Base-by-base conservation (phyloP, 306 rosid genomes). In the Lithocarpus polystachyus region DNA sequence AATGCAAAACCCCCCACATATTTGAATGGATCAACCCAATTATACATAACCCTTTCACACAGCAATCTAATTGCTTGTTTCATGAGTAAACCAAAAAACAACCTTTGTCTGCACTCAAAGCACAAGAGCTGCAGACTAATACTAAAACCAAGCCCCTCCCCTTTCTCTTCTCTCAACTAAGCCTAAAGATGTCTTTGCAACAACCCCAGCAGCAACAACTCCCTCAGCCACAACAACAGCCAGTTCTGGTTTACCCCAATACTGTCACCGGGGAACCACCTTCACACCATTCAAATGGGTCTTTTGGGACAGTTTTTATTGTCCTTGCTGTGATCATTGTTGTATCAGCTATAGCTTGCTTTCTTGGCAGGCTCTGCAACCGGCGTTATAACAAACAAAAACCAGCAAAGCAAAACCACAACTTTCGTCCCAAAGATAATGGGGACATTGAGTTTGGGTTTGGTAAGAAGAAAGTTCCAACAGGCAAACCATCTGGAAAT, bases 251-350 rank as follows among this genome's bases (percentile, higher is more conserved):
- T 73, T 94, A 92, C 65, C 99, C 99, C 4, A 68, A 82, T 79
- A 86, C 83, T 19, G 78, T 75, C 20, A 84, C 88, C 37, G 80
- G 82, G 9, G 89, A 84, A 26, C 84, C 87, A 15, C 56, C 89
- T 26, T 28, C 87, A 6, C 90, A 92, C 82, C 97, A 91, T 59
- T 91, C 99, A 72, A 84, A 84, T 65, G 98, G 97, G 31, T 87
- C 92, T 1, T 95, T 91, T n/a, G 99, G 97, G 74, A 65, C 96
- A 6, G 99, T 93, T 82, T 92, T 93, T 83, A 85, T 95, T 40
- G 97, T 95, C 19, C 84, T 95, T 20, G 94, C 96, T 14, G 88
- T 93, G 11, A 90, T 95, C 20, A 73, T 90, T 1, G 96, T 90
- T 1, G 51, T 95, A 54, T 93, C 99, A 3, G 85, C 85, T 2